Base-by-base conservation (phyloP, 2,329 filamentous ascomycete genomes). In the Orbilia brochopaga region DNA sequence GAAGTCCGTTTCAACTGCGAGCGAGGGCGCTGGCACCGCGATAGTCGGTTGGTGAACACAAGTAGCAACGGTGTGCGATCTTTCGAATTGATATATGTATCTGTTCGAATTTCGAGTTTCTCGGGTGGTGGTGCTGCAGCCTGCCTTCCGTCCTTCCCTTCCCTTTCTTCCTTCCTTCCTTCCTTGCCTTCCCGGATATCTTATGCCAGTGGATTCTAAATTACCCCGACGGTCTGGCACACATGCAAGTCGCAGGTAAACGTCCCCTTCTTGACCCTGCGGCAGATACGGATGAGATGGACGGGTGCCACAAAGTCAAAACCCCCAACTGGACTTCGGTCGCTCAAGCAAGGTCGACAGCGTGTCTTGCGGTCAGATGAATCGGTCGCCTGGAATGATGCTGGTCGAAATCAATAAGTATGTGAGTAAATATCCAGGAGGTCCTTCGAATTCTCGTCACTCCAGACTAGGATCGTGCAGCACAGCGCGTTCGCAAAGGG, bases 291-390 rank as follows among this genome's bases (percentile, higher is more conserved):
- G 66, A 64, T 60, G 66, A 64, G 59, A 60, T 60, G 35, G 42
- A 40, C 54, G 54, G 54, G 66, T 70, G 60, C 27, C 66, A 70
- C 66, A 64, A 60, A 57, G 46, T 23, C 11, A 60, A 55, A 52
- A 32, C 54, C 19, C 50, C 35, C n/a, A n/a, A n/a, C n/a, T n/a
- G n/a, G 35, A 50, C 48, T 55, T 57, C 52, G 65, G 61, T 46
- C 30, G 37, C 44, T 17, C 48, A 52, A 54, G 23, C 48, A 52
- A 54, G 66, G 37, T 60, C 37, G 51, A 30, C 46, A 58, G 27
- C 59, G 66, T 52, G 59, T 60, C 59, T 64, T 40, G 65, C 66
- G 55, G 44, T 60, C 66, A 70, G 59, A 60, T 64, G 60, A 70
- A 60, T 46, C 23, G 55, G 48, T 51, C 51, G 54, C 48, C 59